These are phyloP conservation scores for Nannochloris sp. DNA, from an alignment of 139 green algal genomes.

Conservation along the genomic window DNA sequence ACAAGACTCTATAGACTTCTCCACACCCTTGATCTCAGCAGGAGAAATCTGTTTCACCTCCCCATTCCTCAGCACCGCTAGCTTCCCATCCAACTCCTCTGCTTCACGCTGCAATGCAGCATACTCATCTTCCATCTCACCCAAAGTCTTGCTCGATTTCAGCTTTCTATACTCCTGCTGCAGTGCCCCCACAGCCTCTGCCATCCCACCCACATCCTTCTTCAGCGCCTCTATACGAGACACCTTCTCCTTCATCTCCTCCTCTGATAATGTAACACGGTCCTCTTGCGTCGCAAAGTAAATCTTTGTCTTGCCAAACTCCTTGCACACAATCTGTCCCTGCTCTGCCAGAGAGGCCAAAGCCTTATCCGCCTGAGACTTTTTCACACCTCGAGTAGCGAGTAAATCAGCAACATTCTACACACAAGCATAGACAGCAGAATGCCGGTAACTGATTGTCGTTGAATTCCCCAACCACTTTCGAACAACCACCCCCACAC, in stretches of 20 bases:
- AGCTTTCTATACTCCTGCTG: too few relatives aligned
- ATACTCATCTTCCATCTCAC: slow-evolving; percentile 26
- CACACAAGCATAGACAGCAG: slow-evolving; percentile 7
- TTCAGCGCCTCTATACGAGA: neutral
- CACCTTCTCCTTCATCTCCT: neutral
- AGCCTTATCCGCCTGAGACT: slow-evolving; percentile 50
- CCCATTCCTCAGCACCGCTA: slow-evolving; percentile 9
- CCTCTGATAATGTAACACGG: neutral
- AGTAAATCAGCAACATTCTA: slow-evolving; percentile 52
- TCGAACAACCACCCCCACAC: neutral
- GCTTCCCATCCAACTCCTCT: slow-evolving; percentile 6
- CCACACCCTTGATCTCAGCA: slow-evolving; percentile 8
- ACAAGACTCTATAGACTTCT: neutral
- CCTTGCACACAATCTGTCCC: slow-evolving; percentile 53
- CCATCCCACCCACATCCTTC: neutral
- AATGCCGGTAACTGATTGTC: neutral
- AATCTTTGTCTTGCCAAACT: slow-evolving; percentile 49
- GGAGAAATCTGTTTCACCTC: slow-evolving; percentile 13
- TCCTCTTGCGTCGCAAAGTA: slow-evolving; percentile 56
- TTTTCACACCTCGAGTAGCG: slow-evolving; percentile 60
- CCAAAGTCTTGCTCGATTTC: slow-evolving; percentile 13
- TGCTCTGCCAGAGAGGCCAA: slow-evolving; percentile 39
- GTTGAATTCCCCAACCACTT: neutral
- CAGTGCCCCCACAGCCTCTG: too few relatives aligned
- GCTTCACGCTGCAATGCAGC: slow-evolving; percentile 9